Conservation (phyloP, 192 early-diverging fungal species). For the Coemansia interrupta region DNA sequence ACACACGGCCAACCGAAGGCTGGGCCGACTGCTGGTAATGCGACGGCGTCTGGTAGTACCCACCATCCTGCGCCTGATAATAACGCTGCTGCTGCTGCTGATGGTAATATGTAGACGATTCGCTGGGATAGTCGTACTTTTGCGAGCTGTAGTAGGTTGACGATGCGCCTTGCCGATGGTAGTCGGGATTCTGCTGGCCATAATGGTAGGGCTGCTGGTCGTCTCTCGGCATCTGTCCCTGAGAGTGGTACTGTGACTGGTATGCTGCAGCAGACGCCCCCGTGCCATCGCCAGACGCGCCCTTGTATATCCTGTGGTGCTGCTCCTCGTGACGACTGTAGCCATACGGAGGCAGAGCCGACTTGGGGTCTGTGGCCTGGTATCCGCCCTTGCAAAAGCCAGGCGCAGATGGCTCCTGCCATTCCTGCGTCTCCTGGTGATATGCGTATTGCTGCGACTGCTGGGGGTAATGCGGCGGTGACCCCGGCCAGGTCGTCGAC, state of each 20-base stretch:
- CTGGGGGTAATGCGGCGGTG: constrained; percentile 1
- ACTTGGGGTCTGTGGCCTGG: not conserved
- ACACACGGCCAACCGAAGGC: not conserved
- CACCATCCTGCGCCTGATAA: constrained; percentile 14
- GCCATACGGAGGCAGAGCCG: not conserved
- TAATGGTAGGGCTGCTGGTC: constrained; percentile 4
- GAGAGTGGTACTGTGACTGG: constrained; percentile 1
- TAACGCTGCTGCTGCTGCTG: constrained; percentile 4
- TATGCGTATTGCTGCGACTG: constrained; percentile 11
- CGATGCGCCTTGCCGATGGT: constrained; percentile 2
- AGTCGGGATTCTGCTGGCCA: constrained; percentile 2
- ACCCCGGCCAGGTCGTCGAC: constrained; percentile 22
- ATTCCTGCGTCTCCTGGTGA: constrained; percentile 3
- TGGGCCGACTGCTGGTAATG: constrained; percentile 10
- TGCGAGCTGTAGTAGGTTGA: constrained; percentile 21
- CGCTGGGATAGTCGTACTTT: constrained; percentile 25
- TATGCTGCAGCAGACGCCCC: not conserved
- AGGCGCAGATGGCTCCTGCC: constrained; percentile 1
- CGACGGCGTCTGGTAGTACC: constrained; percentile 16
- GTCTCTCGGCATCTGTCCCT: not conserved
- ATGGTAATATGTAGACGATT: constrained; percentile 18
- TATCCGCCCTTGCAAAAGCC: not conserved
- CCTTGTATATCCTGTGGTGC: constrained; percentile 1
- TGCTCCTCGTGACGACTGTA: not conserved
- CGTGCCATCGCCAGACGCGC: not conserved